A percentile compares a stretch with the other conserved stretches of the same genome.
Evolutionary conservation across 345 rosid genomes (phyloP).

Genomic region (Raphanus raphanistrum): DNA sequence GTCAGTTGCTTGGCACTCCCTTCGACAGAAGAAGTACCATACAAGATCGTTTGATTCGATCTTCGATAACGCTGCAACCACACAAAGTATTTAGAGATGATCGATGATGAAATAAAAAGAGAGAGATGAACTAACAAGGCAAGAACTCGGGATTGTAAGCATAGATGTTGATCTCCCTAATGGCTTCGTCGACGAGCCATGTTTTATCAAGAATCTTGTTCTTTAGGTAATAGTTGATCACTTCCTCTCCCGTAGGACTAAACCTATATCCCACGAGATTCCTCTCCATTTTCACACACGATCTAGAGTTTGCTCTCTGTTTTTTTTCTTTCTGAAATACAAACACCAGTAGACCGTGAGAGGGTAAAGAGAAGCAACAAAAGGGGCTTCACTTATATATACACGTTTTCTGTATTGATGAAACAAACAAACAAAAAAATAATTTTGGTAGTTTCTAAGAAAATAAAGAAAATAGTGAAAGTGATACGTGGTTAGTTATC

Average conservation of each 20-base stretch:
- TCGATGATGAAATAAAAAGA: background rate
- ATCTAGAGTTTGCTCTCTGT: background rate
- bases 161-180: slow-evolving; percentile 34
- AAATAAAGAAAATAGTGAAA: background rate
- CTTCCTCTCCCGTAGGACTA: slow-evolving; percentile 32
- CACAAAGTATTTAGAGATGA: background rate
- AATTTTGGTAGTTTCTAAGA: too few relatives aligned
- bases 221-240: slow-evolving; percentile 26
- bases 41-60: slow-evolving; percentile 17
- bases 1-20: background rate
- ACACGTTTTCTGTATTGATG: too few relatives aligned
- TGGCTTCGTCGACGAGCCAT: slow-evolving; percentile 24
- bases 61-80: slow-evolving; percentile 21
- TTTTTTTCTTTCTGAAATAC: background rate
- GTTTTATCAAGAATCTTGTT: slow-evolving; percentile 16
- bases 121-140: slow-evolving; percentile 37
- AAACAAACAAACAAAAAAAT: too few relatives aligned
- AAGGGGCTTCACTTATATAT: too few relatives aligned
- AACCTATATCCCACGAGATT: slow-evolving; percentile 25
- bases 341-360: too few relatives aligned
- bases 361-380: too few relatives aligned
- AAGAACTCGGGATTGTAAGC: slow-evolving; percentile 32
- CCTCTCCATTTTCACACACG: slow-evolving; percentile 4
- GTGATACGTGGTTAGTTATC: background rate
- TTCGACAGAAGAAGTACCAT: slow-evolving; percentile 46